Conservation (phyloP, 768 basidiomycete genomes). For the Pleurotus tuoliensis region DNA sequence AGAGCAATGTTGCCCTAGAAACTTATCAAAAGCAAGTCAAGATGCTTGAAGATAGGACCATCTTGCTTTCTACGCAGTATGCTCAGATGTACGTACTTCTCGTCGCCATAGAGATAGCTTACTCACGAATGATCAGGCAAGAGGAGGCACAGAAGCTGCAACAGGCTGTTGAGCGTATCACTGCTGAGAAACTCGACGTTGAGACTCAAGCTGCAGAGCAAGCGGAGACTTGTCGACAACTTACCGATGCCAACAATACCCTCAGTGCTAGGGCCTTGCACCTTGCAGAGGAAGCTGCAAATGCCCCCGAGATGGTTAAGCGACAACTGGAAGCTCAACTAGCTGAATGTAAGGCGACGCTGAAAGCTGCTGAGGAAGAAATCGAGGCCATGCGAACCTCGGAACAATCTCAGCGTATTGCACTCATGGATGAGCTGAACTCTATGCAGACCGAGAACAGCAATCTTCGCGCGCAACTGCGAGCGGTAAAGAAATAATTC, state of each 20-base stretch:
- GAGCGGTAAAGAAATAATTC: conserved; percentile 48
- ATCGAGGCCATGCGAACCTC: conserved; percentile 61
- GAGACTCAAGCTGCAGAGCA: conserved; percentile 69
- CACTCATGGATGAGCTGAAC: conserved; percentile 86
- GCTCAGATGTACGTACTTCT: conserved; percentile 48
- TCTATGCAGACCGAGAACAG: conserved; percentile 77
- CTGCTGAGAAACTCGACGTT: conserved; percentile 62
- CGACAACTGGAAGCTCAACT: conserved; percentile 66
- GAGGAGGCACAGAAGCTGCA: conserved; percentile 64
- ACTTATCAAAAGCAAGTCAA: conserved; percentile 89
- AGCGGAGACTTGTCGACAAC: conserved; percentile 66
- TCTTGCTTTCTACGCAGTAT: conserved; percentile 45
- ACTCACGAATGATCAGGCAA: conserved; percentile 37
- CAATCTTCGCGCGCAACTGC: conserved; percentile 64
- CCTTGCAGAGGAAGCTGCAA: conserved; percentile 66
- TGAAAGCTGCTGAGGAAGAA: conserved; percentile 64
- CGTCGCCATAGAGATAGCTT: conserved; percentile 9
- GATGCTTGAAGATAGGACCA: conserved; percentile 73
- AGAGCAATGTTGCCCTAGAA: conserved; percentile 73
- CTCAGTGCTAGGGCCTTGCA: conserved; percentile 70
- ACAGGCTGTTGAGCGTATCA: conserved; percentile 53
- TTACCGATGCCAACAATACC: conserved; percentile 74
- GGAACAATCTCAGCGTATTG: conserved; percentile 79
- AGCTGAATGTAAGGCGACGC: conserved; percentile 51
- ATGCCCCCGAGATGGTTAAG: conserved; percentile 52